Conservation (phyloP, 2,329 filamentous ascomycete genomes). For the Talaromyces sp. region DNA sequence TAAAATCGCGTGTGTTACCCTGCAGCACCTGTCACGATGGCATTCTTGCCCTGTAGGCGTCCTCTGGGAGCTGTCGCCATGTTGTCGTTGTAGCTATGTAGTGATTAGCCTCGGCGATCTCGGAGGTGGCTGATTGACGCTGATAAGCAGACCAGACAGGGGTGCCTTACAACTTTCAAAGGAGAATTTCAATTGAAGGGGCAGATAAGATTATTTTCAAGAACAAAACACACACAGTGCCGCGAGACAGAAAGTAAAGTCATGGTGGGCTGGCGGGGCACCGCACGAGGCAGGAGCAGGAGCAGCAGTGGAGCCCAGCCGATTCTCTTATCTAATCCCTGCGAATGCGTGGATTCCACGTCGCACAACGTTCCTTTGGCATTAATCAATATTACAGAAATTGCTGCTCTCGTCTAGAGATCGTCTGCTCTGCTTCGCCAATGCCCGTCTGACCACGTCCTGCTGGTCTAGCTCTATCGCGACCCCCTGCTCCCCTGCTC, state of each 20-base stretch:
- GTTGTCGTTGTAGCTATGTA: not conserved
- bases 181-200: not conserved
- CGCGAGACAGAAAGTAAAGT: not conserved
- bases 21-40: conserved; percentile 76
- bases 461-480: not conserved
- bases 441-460: too few relatives aligned
- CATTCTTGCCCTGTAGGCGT: conserved; percentile 61
- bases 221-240: not conserved
- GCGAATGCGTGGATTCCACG: not conserved
- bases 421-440: not conserved
- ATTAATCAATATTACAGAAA: not conserved
- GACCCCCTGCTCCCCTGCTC: not conserved
- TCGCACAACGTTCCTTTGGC: not conserved
- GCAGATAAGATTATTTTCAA: not conserved
- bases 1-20: conserved; percentile 52
- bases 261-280: not conserved
- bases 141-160: not conserved
- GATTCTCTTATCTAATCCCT: conserved; percentile 14
- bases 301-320: not conserved
- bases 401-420: not conserved
- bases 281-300: not conserved
- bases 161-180: not conserved
- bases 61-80: conserved; percentile 18
- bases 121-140: not conserved
- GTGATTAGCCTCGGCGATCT: not conserved